Base-by-base conservation (phyloP, 495 filamentous ascomycete species). In the Lasiosphaeria hispida region DNA sequence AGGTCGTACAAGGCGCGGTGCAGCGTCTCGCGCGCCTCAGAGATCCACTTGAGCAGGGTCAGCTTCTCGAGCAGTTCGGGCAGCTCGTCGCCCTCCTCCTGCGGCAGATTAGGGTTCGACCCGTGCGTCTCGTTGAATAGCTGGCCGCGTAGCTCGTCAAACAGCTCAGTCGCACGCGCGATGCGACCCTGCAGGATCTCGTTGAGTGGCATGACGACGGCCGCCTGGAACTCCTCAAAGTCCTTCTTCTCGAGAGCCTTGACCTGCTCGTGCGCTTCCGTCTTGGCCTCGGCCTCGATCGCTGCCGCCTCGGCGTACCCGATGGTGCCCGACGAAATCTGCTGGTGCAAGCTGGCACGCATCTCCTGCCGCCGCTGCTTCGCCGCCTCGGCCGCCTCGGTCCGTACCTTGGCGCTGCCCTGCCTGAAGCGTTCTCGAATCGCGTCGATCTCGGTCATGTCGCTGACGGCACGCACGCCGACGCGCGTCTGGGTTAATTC, bases 11-110 rank as follows among this genome's bases (percentile, higher is more conserved):
- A 74, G 61, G 90, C 87, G 5, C 86, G 83, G 68, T 97, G 87
- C 5, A 97, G 82, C 53, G 84, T 80, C 70, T 98, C 95, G 6
- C 92, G 86, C 6, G 88, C 88, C 65, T 98, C 94, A 64, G 96
- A 97, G 30, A 97, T 87, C 94, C 94, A 98, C 66, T 98, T 98
- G 9, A 97, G 78, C 23, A 96, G 84, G 0, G 94, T 97, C 4
- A 98, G 80, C 60, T 94, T 94, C 72, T 98, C 94, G 1, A 97
- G 78, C 0, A 97, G 78, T 73, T 97, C 95, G 0, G 94, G 92
- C 67, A 93, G 88, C 68, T 96, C 93, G 64, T 97, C 92, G 53
- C 93, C 93, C 71, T 96, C 92, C 70, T 96, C 91, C 63, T 96
- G 92, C 0, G 90, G 87, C 54, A 87, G 80, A 62, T 94, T 91